Conservation (phyloP, 306 rosid genomes). For the Cyamopsis tetragonoloba region DNA sequence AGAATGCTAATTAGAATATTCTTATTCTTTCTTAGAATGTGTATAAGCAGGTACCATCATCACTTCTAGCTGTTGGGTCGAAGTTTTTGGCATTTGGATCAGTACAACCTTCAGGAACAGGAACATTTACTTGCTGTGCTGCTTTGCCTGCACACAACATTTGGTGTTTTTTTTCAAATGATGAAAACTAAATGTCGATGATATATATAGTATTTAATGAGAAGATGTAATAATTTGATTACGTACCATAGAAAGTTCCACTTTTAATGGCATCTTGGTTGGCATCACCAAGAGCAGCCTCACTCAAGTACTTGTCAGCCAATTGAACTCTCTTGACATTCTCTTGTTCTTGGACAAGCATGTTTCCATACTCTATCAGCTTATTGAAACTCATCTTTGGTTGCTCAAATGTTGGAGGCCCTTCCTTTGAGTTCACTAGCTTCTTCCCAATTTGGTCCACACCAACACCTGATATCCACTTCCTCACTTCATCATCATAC, state of each 20-base stretch:
- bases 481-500: constrained; percentile 75
- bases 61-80: constrained; percentile 85
- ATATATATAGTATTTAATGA: no score
- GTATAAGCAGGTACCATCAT: constrained; percentile 67
- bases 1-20: constrained; percentile 21
- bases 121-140: constrained; percentile 61
- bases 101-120: constrained; percentile 68
- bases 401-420: constrained; percentile 66
- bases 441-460: constrained; percentile 44
- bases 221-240: no score
- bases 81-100: constrained; percentile 62
- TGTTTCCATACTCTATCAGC: constrained; percentile 65
- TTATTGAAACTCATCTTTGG: constrained; percentile 53
- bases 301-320: constrained; percentile 68
- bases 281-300: constrained; percentile 82
- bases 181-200: not conserved
- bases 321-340: constrained; percentile 77
- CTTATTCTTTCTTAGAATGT: constrained; percentile 37
- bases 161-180: not conserved
- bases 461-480: constrained; percentile 55
- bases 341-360: constrained; percentile 77
- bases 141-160: constrained; percentile 75
- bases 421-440: constrained; percentile 80
- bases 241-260: constrained; percentile 62
- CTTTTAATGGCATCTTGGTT: constrained; percentile 52